Percentiles rank a stretch among this genome's conserved stretches.
Evolutionary conservation across 2,329 filamentous ascomycete species (phyloP).

Genomic region (Aspergillus fumigatiaffinis): DNA sequence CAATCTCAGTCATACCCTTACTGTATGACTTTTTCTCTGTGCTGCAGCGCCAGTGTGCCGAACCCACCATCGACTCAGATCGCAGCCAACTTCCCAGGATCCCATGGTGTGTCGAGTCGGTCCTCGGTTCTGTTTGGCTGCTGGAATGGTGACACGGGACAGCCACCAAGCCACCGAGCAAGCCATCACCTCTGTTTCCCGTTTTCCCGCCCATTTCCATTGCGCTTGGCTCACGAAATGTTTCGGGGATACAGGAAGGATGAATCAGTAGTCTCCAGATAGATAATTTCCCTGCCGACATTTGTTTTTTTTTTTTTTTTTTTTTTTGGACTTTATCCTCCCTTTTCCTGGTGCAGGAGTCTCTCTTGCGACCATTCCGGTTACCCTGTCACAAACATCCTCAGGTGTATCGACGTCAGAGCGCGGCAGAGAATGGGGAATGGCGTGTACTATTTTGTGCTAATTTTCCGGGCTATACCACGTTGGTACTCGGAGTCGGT

Average conservation of each 20-base stretch:
- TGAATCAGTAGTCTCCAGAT: background rate
- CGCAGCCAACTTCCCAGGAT: conserved; percentile 12
- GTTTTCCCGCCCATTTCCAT: background rate
- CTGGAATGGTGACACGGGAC: background rate
- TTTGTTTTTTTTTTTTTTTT: conserved; percentile 1
- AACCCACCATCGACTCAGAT: conserved; percentile 10
- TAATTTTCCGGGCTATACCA: conserved; percentile 13
- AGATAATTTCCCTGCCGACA: background rate
- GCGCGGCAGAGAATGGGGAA: conserved; percentile 14
- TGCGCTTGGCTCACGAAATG: background rate
- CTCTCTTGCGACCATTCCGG: too few species aligned
- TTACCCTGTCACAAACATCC: background rate
- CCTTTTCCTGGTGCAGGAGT: conserved; percentile 2
- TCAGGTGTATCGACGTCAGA: conserved; percentile 24
- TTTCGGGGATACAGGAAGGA: background rate
- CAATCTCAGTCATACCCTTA: background rate
- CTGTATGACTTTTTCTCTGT: background rate
- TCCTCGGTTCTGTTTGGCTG: conserved; percentile 9
- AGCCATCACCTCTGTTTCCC: background rate
- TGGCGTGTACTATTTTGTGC: background rate
- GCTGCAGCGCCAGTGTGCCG: background rate
- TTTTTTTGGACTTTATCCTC: background rate
- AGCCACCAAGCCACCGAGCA: background rate
- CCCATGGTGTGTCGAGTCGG: conserved; percentile 2
- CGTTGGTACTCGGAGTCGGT: background rate